These are phyloP conservation scores for Pneumocystis sp. DNA, from an alignment of 1,139 yeast species.

Conservation along the genomic window DNA sequence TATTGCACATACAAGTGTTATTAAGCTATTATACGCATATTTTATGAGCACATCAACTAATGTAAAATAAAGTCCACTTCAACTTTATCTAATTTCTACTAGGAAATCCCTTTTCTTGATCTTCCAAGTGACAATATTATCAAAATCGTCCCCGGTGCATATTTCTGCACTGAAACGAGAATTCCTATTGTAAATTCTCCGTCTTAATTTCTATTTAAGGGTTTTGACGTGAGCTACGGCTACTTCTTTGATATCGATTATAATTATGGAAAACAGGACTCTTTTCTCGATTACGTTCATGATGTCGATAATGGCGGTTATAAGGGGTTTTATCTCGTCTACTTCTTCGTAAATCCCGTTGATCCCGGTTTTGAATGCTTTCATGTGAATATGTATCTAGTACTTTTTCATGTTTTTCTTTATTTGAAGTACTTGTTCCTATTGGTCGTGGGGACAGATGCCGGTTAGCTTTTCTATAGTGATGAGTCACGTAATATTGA, in stretches of 20 bases:
- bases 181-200: background rate
- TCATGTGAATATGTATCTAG: background rate
- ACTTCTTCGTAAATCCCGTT: background rate
- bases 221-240: background rate
- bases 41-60: conserved; percentile 80
- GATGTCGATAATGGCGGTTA: background rate
- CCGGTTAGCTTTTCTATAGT: background rate
- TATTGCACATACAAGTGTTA: conserved; percentile 83
- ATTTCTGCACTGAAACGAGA: conserved; percentile 23
- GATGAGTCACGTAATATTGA: background rate
- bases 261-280: background rate
- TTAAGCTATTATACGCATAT: conserved; percentile 82
- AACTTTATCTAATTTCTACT: background rate
- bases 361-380: background rate
- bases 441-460: background rate
- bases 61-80: conserved; percentile 31
- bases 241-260: background rate
- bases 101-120: conserved; percentile 39
- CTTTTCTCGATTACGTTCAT: background rate
- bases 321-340: background rate
- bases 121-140: conserved; percentile 74
- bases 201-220: background rate
- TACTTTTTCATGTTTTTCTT: background rate
- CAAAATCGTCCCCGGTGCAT: conserved; percentile 79
- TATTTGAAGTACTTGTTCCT: background rate